Base-by-base conservation (phyloP, 352 stramenopile genomes). In the Globisporangium solare region DNA sequence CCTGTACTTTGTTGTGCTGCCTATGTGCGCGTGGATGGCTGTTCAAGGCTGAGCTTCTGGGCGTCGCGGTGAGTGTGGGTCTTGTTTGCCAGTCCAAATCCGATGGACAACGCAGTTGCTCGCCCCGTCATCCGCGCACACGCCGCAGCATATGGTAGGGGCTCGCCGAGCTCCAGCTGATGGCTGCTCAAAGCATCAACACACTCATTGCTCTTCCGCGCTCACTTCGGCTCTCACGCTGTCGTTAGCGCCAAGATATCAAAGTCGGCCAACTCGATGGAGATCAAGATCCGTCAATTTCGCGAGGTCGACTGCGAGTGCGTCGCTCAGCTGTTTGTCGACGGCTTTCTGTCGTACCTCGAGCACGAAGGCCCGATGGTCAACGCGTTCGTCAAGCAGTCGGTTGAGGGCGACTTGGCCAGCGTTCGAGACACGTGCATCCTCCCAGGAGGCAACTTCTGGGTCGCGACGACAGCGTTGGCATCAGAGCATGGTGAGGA, bases 371-470 rank as follows among this genome's bases (percentile, higher is more conserved):
- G n/a, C 1, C 32, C 20, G 3, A 24, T 24, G 20, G 18, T 61
- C 15, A 15, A 35, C 6, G 54, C 14, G 7, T 63, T 52, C 48
- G 37, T 63, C 42, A 1, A 45, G 42, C 27, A 18, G 7, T 52
- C 37, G 14, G 35, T 63, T 10, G 56, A 63, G 12, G 15, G 17
- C 3, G 58, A 64, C 13, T 22, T 64, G 12, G 31, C 27, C 5
- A 51, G 60, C 35, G 22, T 60, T 22, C 17, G 12, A 2, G 58
- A 42, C 15, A 54, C 41, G 35, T 64, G 60, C 32, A 43, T 61
- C 37, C 22, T 20, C 13, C 24, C 47, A 3, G 71, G 71, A 6
- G 71, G 71, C 15, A 75, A 73, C 52, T 77, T 80, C 49, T 79
- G 68, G 68, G 68, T 80, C 21, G 64, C 61, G 8, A 71, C 66